Evolutionary conservation across 2,329 filamentous ascomycete species (phyloP), one percentile per base, ranked within the genome.

Genomic region (Diplodia scrobiculata): DNA sequence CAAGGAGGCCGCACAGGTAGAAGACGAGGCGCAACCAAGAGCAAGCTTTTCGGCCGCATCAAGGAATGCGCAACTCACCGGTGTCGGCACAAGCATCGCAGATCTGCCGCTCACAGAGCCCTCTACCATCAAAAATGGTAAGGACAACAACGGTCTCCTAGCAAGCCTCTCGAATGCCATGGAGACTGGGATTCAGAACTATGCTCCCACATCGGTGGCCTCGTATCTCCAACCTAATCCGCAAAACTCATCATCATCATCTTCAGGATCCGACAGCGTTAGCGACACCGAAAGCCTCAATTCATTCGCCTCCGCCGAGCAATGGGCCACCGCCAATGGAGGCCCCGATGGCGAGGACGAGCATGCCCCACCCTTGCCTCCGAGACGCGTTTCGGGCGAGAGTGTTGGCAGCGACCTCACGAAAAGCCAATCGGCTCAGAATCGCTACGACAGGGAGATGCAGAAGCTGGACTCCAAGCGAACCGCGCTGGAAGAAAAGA

Each of bases 381-480:
- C 53, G 4, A 53, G 36, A 6, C 38, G 41, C 66, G 53, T 45
- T 34, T 53, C 72, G 71, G 29, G 25, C 27, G 59, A 51, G 32
- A 51, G 50, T n/a, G n/a, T 58, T 13, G 54, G 21, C 11, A 51
- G 48, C 11, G 55, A 52, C 10, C 41, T 62, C n/a, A 19, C 55
- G 25, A 53, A 54, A 25, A 53, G 67, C 59, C 71, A 67, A 68
- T 65, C 21, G 9, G 41, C 34, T 51, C n/a, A 64, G 25, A 68
- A 65, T 5, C 70, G 74, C 2, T 75, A 86, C 68, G 87, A 90
- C 32, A 89, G 87, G 71, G 87, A 91, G 70, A 81, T 92, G 3
- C 79, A 81, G 67, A 89, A 88, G 72, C 82, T 91, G 9, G 81
- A 86, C 54, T 82, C 86, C 17, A 84, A 85, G 66, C 84, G 84